Base-by-base conservation (phyloP, 495 filamentous ascomycete genomes). In the Aspergillus avenaceus region DNA sequence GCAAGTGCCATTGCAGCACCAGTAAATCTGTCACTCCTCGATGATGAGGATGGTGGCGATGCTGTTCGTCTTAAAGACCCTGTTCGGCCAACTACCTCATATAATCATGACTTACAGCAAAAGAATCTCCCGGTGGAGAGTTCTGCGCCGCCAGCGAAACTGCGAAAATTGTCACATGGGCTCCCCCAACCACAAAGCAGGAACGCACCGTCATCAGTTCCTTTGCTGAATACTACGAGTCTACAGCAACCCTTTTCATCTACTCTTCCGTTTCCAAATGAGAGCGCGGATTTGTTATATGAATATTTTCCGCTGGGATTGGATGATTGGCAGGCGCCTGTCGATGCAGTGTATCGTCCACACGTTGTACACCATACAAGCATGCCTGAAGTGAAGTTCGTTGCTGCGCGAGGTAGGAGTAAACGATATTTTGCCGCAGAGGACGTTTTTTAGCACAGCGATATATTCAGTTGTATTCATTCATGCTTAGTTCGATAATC, bases 281-380 rank as follows among this genome's bases (percentile, higher is more conserved):
- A 92, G 55, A 83, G 82, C 50, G 83, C 83, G 8, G 90, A 95
- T 60, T 73, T 90, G 52, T 67, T 95, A 19, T 96, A 96, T 59
- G 90, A 96, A 63, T 95, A 96, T 62, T 95, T 96, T 52, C 90
- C 90, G 5, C 74, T 96, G 19, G 89, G 86, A 18, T 65, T 92
- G 53, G 88, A 95, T 66, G 90, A 96, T 54, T 95, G 90, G 90
- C 89, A 90, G 75, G 86, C 86, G 3, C 90, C 90, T 4, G 90
- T 95, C 9, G 90, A 96, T 64, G 90, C 90, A 7, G 84, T 96
- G 31, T 96, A 96, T 54, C 75, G 90, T n/a, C 90, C 90, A 8
- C 90, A 96, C 65, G 87, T 93, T 7, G 90, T 95, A 2, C 90
- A 96, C 67, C 90, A 96, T 61, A 91, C 85, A 27, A 84, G 85